These are phyloP conservation scores for Lentinula edodes DNA, from an alignment of 768 basidiomycete species.

Conservation along the genomic window DNA sequence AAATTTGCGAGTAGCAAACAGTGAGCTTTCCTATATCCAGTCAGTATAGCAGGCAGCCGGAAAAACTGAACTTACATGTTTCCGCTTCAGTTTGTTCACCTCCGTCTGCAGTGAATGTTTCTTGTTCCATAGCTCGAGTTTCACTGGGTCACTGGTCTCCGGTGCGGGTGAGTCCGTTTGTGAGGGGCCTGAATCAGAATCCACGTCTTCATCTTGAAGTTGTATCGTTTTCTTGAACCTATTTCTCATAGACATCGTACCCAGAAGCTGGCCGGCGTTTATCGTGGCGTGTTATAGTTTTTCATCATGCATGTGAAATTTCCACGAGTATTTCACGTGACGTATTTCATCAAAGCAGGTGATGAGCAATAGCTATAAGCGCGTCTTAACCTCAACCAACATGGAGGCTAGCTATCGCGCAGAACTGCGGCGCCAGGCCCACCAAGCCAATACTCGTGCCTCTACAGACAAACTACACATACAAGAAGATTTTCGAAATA, in stretches of 20 bases:
- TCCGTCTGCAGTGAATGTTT: slow-evolving; percentile 3
- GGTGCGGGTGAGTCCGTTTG: not conserved
- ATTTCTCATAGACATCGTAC: not conserved
- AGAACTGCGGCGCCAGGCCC: not conserved
- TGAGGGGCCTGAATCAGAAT: not conserved
- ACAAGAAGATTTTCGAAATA: not conserved
- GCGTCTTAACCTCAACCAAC: not conserved
- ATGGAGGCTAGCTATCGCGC: not conserved
- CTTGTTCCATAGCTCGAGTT: not conserved
- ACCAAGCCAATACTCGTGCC: not conserved
- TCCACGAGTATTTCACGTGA: not conserved
- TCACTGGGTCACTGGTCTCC: not conserved
- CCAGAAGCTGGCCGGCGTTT: not conserved
- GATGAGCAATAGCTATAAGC: not conserved
- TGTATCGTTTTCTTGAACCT: not conserved
- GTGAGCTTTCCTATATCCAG: not conserved
- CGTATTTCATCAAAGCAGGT: not conserved
- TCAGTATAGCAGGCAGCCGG: not conserved
- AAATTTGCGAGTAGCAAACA: slow-evolving; percentile 35
- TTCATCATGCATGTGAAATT: not conserved
- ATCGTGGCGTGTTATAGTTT: not conserved
- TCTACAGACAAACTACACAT: not conserved
- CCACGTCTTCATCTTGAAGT: not conserved
- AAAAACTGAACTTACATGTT: not conserved
- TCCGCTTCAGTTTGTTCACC: slow-evolving; percentile 3